phyloP scores from a whole-genome alignment of 2,329 filamentous ascomycete genomes.

The Aspergillus sp. region DNA sequence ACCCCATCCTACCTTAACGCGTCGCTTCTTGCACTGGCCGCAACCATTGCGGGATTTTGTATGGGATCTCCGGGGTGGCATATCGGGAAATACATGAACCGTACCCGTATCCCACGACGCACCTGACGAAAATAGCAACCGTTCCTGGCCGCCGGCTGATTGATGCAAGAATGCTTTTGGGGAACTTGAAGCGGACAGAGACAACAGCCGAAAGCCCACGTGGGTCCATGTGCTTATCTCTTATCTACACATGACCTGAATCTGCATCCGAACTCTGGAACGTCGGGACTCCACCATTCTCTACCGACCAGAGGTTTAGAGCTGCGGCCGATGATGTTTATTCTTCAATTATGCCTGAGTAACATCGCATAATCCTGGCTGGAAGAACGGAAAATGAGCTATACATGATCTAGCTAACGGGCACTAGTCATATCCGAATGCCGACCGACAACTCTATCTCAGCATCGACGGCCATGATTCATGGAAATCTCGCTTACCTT shows the following conservation, averaged over 20 bases:
- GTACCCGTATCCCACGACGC: not conserved
- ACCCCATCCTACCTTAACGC: slow-evolving; percentile 38
- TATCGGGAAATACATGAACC: slow-evolving; percentile 14
- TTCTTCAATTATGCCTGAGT: not conserved
- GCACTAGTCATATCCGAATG: not conserved
- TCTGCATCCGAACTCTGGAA: not conserved
- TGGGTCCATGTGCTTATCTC: not conserved
- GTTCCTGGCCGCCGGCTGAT: not conserved
- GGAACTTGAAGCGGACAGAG: not conserved
- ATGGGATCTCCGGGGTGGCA: slow-evolving; percentile 41
- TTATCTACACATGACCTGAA: not conserved
- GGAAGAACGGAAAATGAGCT: not conserved
- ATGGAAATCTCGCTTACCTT: not conserved
- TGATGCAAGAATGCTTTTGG: not conserved
- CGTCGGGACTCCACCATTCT: no score
- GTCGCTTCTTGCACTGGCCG: slow-evolving; percentile 41
- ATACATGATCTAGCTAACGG: not conserved
- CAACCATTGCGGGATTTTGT: slow-evolving; percentile 46
- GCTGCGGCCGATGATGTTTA: not conserved
- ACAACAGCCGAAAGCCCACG: not conserved
- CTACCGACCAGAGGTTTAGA: no score
- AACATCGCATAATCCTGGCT: not conserved
- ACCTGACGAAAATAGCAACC: not conserved
- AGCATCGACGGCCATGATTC: not conserved
- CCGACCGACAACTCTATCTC: not conserved